phyloP scores from a whole-genome alignment of 305 asterid genomes.

The Fraxinus baroniana region DNA sequence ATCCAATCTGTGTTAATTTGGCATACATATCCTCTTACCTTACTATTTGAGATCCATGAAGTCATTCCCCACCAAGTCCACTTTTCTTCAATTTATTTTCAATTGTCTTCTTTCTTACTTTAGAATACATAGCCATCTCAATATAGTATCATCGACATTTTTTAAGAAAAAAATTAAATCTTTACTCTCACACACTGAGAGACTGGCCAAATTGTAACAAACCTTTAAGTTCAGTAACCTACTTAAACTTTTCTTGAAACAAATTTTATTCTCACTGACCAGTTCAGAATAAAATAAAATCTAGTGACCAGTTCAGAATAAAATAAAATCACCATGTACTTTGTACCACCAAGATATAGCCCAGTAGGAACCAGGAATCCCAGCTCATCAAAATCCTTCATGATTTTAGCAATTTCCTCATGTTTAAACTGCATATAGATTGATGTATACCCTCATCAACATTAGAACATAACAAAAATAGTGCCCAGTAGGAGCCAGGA shows the following conservation, averaged over 20 bases:
- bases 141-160: not conserved
- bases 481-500: conserved; percentile 31
- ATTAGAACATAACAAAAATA: not conserved
- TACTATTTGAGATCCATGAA: not conserved
- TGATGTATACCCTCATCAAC: not conserved
- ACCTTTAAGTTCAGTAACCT: not conserved
- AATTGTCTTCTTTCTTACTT: not conserved
- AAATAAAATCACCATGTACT: conserved; percentile 25
- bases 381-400: conserved; percentile 33
- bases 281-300: not conserved
- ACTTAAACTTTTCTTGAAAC: not conserved
- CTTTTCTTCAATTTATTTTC: not conserved
- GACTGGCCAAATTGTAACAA: not conserved
- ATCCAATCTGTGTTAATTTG: not conserved
- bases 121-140: not conserved
- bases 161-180: too few species aligned
- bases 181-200: not conserved
- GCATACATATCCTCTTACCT: not conserved
- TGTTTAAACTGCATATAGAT: conserved; percentile 19
- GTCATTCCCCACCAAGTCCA: not conserved
- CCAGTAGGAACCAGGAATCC: conserved; percentile 35
- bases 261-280: not conserved
- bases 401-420: conserved; percentile 18
- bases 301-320: not conserved
- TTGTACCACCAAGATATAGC: conserved; percentile 16